Percentiles rank a stretch among this genome's conserved stretches.
These are phyloP conservation scores for Phytophthora vignae DNA, from an alignment of 352 stramenopile genomes.

Conservation along the genomic window DNA sequence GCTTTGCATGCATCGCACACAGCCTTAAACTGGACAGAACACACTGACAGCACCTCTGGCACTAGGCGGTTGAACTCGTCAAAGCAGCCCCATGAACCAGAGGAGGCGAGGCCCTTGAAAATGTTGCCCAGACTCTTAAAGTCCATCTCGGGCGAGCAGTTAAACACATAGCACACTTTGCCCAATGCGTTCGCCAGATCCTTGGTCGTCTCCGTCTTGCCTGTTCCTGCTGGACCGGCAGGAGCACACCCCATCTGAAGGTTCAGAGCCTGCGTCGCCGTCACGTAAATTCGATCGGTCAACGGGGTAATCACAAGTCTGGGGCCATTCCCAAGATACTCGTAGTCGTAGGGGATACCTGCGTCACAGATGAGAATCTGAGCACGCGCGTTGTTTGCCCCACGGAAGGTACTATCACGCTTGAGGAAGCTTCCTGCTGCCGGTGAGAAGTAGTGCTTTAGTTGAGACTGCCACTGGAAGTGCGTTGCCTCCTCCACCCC, in stretches of 20 bases:
- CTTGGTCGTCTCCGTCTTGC: slow-evolving; percentile 97
- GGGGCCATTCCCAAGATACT: slow-evolving; percentile 96
- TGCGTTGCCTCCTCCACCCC: slow-evolving; percentile 83
- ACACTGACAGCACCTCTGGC: slow-evolving; percentile 94
- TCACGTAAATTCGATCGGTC: slow-evolving; percentile 97
- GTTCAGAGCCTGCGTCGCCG: slow-evolving; percentile 95
- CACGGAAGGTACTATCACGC: slow-evolving; percentile 90
- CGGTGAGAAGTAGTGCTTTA: slow-evolving; percentile 96
- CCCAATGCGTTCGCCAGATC: slow-evolving; percentile 95
- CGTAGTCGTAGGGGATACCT: slow-evolving; percentile 96
- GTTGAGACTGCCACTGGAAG: slow-evolving; percentile 96
- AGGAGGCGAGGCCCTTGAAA: slow-evolving; percentile 96
- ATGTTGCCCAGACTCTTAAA: slow-evolving; percentile 97
- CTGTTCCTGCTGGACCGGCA: slow-evolving; percentile 87
- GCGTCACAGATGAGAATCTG: slow-evolving; percentile 94
- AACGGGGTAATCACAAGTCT: slow-evolving; percentile 96
- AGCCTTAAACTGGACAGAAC: slow-evolving; percentile 96
- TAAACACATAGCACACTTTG: slow-evolving; percentile 97
- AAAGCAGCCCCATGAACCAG: slow-evolving; percentile 96
- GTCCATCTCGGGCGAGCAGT: slow-evolving; percentile 97
- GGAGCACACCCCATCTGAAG: slow-evolving; percentile 90
- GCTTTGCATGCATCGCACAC: slow-evolving; percentile 96
- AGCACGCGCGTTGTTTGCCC: slow-evolving; percentile 76
- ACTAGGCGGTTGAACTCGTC: slow-evolving; percentile 97
- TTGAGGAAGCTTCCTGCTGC: slow-evolving; percentile 90